These are phyloP conservation scores for Eleusine indica DNA, from an alignment of 176 grass and related monocot species.

Conservation along the genomic window DNA sequence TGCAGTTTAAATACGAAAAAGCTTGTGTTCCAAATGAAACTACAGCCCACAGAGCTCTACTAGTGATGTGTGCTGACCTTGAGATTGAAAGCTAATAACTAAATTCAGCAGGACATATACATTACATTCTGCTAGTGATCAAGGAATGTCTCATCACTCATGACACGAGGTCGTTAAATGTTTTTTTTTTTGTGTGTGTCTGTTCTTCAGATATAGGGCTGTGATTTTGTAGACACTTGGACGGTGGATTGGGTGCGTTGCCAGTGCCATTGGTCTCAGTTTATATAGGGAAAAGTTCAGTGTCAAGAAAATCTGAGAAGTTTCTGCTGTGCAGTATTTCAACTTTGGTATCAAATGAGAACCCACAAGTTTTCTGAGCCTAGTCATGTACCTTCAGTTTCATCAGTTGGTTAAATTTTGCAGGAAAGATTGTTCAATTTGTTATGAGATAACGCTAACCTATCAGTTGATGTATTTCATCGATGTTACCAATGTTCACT, in stretches of 20 bases:
- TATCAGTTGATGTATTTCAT: background rate
- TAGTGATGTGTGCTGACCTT: no score
- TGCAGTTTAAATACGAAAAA: no score
- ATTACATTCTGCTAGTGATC: no score
- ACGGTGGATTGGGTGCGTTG: conserved; percentile 13
- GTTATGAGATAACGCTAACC: background rate
- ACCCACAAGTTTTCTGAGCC: background rate
- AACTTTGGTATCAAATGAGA: conserved; percentile 8
- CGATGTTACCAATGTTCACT: background rate
- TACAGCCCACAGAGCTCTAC: no score
- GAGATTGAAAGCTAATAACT: no score
- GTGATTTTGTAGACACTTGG: conserved; percentile 44
- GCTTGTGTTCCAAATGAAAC: no score
- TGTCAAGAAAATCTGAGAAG: conserved; percentile 39
- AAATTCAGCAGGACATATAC: no score
- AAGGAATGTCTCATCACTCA: no score
- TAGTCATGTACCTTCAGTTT: background rate
- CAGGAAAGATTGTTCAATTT: background rate
- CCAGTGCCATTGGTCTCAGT: conserved; percentile 12
- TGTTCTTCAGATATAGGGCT: conserved; percentile 39
- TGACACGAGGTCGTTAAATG: no score
- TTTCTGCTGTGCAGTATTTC: background rate
- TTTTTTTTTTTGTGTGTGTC: no score
- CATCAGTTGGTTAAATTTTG: background rate
- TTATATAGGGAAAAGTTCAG: conserved; percentile 33